Evolutionary conservation across 2,329 filamentous ascomycete species (phyloP), one percentile per base, ranked within the genome.

Genomic region (Trichoderma sp.): DNA sequence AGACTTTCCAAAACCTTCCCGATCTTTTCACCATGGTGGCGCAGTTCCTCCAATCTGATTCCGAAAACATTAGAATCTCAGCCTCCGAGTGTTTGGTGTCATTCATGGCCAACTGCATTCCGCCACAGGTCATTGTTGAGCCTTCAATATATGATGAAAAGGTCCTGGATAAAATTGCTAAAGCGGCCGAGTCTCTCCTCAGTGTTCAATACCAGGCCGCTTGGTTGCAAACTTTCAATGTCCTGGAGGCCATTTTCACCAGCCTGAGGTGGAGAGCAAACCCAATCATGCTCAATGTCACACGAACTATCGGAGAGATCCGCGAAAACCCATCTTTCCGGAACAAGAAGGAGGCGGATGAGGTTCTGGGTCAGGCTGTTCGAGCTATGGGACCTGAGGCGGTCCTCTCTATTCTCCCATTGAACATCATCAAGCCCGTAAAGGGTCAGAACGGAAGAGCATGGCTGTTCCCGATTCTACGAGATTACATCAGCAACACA

Each of bases 61-160:
- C 94, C 1, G 90, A 94, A 79, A 97, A 97, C 78, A 97, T 99
- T 74, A 89, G 95, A 69, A 88, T 97, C 35, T 98, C 95, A 3
- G 93, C 95, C 4, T 96, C 95, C 0, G 94, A 99, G 78, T 97
- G 95, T 77, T 81, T 99, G 69, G 91, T 97, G 67, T 97, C 94
- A 1, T 95, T 99, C 77, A 85, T 97, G 75, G 91, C 89, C 71
- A 97, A 95, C 77, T 96, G 95, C 75, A 85, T 99, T 34, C 95
- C 95, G 1, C 85, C 90, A 60, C 89, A 87, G 72, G 92, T 94
- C 54, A 89, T 99, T 39, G 80, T 97, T 7, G 92, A 97, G 71
- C 93, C 94, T 27, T 97, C 94, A 2, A 87, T 97, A 56, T 97
- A 92, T 77, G 94, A 98, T 73, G 94, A 98, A 78, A 97, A 97